Base-by-base conservation (phyloP, 192 early-diverging fungal species). In the Coemansia sp. region DNA sequence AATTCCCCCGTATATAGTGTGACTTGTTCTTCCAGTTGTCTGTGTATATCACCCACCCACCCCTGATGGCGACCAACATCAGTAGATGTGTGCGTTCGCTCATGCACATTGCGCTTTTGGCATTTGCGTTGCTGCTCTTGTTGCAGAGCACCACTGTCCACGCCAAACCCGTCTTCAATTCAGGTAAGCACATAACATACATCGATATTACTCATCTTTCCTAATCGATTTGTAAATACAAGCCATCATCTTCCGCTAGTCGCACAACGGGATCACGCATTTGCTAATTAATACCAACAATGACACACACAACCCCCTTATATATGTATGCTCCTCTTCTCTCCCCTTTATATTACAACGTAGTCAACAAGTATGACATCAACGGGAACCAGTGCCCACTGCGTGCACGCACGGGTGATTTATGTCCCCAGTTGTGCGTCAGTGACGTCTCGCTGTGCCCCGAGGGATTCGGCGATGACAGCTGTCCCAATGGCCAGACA, bases 401-500 rank as follows among this genome's bases (percentile, higher is more conserved):
- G 41, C 71, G 68, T 25, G 78, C 72, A 0, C 76, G 77, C 55
- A 45, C 63, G 10, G 64, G 65, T 13, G 67, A 71, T 20, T 60
- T 74, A n/a, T 86, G 85, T 50, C 79, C 83, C 9, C 52, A 59
- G n/a, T 23, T 86, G 15, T 86, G 85, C 53, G 85, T 86, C 8
- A 55, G 65, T 52, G 68, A 79, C 36, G 50, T 83, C 7, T 20
- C 52, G 6, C 59, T 72, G 36, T 86, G 83, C 45, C 83, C 83
- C 22, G 31, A 44, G 15, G 65, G 65, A 22, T 34, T 64, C 22
- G 58, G 54, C 17, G 73, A 74, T 19, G 57, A 68, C 47, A 50
- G 55, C 28, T 86, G 83, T 61, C 57, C 77, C 37, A 20, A 38
- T 45, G 82, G 82, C 33, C 60, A 79, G 54, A 37, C 60, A 7